Evolutionary conservation across 306 rosid genomes (phyloP).

Genomic region (Spatholobus suberectus): DNA sequence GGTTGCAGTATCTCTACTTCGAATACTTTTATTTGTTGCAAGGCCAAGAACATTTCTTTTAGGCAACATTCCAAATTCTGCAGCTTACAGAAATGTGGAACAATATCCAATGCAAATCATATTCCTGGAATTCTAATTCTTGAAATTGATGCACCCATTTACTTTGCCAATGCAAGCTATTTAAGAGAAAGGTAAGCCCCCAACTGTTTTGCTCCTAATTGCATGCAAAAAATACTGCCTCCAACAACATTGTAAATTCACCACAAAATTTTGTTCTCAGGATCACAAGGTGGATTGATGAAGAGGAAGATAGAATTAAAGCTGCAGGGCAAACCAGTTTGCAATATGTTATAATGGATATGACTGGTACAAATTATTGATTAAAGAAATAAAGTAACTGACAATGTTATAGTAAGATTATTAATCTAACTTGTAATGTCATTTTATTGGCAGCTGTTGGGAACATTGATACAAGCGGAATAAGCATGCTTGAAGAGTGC

Average conservation of each 20-base stretch:
- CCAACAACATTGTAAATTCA: background rate
- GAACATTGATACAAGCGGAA: constrained; percentile 96
- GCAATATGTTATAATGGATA: constrained; percentile 76
- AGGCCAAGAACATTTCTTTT: constrained; percentile 71
- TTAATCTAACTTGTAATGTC: constrained; percentile 19
- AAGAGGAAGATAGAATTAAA: constrained; percentile 86
- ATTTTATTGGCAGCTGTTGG: constrained; percentile 69
- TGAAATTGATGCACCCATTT: constrained; percentile 79
- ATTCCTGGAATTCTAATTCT: constrained; percentile 84
- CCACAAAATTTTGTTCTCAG: constrained; percentile 45
- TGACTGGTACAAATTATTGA: constrained; percentile 66
- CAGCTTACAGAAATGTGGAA: constrained; percentile 67
- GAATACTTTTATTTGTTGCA: constrained; percentile 71
- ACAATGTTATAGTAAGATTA: background rate
- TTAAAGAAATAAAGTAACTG: background rate
- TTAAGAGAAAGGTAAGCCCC: constrained; percentile 71
- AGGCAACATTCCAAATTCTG: constrained; percentile 82
- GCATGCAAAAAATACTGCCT: background rate
- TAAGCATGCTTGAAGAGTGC: constrained; percentile 93
- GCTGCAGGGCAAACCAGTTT: constrained; percentile 61
- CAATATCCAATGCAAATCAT: constrained; percentile 73
- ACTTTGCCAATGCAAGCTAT: constrained; percentile 79
- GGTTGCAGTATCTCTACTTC: constrained; percentile 71
- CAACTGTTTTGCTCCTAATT: background rate
- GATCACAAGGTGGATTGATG: constrained; percentile 93